Evolutionary conservation across 2,329 filamentous ascomycete genomes (phyloP).

Genomic region (Ascochyta clinopodiicola): DNA sequence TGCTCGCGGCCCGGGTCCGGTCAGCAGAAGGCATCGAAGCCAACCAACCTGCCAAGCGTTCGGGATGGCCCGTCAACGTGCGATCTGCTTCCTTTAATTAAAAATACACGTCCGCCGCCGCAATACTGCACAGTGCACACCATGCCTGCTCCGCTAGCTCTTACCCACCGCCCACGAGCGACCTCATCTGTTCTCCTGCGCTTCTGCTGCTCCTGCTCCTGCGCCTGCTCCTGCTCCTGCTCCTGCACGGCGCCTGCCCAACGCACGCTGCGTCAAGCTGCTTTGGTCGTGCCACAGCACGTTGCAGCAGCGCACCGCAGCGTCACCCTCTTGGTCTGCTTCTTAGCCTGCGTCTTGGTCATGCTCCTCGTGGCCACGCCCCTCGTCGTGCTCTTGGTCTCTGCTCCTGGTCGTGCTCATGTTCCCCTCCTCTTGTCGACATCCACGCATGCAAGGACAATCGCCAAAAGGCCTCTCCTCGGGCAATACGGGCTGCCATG

Average conservation of each 20-base stretch:
- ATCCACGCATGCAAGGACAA: slow-evolving; percentile 10
- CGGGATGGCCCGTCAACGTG: slow-evolving; percentile 16
- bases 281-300: slow-evolving; percentile 5
- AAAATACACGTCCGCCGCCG: slow-evolving; percentile 14
- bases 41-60: slow-evolving; percentile 8
- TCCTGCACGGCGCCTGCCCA: slow-evolving; percentile 7
- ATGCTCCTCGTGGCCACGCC: background rate
- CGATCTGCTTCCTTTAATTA: slow-evolving; percentile 22
- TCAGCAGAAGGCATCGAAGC: background rate
- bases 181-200: too few species aligned
- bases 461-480: slow-evolving; percentile 17
- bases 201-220: background rate
- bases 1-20: slow-evolving; percentile 8
- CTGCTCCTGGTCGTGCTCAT: background rate
- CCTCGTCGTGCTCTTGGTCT: background rate
- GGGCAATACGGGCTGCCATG: slow-evolving; percentile 25
- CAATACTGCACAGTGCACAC: slow-evolving; percentile 7
- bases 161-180: background rate
- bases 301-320: slow-evolving; percentile 12
- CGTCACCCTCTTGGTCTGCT: background rate
- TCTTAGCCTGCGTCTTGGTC: too few species aligned
- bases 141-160: background rate
- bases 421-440: background rate
- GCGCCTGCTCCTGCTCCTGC: background rate
- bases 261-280: background rate